phyloP scores from a whole-genome alignment of 2,329 filamentous ascomycete genomes.

The Alternaria sp. region DNA sequence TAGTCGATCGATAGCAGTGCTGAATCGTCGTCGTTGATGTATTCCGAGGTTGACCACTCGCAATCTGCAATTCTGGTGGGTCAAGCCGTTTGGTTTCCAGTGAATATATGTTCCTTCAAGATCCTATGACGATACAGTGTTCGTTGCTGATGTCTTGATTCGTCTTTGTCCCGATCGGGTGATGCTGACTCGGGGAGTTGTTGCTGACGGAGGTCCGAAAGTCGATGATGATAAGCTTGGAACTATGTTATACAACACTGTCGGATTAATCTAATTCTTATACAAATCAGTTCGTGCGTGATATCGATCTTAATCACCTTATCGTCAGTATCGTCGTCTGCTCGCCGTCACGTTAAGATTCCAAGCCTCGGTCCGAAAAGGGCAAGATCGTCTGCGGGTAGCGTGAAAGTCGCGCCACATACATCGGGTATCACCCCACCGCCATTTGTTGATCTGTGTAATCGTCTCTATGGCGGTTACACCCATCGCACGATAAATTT shows the following conservation, averaged over 20 bases:
- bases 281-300: background rate
- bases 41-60: background rate
- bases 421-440: conserved; percentile 26
- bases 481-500: background rate
- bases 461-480: background rate
- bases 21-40: background rate
- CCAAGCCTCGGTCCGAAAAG: background rate
- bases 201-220: background rate
- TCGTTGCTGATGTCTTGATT: background rate
- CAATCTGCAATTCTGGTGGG: background rate
- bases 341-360: conserved; percentile 11
- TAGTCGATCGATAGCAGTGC: background rate
- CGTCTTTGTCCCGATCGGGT: background rate
- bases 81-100: background rate
- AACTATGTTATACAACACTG: background rate
- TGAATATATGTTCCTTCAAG: background rate
- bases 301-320: conserved; percentile 19
- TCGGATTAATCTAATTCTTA: background rate
- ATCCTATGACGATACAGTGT: background rate
- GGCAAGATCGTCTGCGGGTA: background rate
- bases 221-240: background rate
- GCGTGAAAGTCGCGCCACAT: conserved; percentile 32
- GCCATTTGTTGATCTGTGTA: background rate
- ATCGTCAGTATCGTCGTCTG: conserved; percentile 10
- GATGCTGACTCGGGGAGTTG: background rate